Conservation (phyloP, 1,284 basidiomycete species). For the Xanthoconium separans region DNA sequence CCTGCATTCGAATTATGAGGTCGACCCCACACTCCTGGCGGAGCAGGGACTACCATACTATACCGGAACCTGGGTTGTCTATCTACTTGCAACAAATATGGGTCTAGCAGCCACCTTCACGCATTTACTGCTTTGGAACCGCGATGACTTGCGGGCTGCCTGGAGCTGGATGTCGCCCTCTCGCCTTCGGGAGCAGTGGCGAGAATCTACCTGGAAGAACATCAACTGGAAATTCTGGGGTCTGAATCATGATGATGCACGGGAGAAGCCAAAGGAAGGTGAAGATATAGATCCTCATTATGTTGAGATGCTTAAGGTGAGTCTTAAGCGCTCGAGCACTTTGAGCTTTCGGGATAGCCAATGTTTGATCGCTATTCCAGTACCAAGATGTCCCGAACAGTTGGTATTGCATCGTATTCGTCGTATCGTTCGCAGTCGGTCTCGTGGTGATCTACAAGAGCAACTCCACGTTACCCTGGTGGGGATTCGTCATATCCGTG, state of each 20-base stretch:
- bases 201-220: constrained; percentile 19
- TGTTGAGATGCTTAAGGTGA: constrained; percentile 53
- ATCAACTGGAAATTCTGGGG: constrained; percentile 48
- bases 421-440: no score
- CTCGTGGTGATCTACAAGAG: no score
- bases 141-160: constrained; percentile 40
- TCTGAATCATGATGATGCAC: constrained; percentile 40
- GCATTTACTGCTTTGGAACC: constrained; percentile 53
- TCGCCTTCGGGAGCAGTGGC: constrained; percentile 26
- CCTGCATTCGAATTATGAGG: constrained; percentile 46
- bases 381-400: no score
- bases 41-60: constrained; percentile 41
- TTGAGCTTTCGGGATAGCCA: no score
- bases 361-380: no score
- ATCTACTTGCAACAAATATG: constrained; percentile 30
- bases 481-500: no score
- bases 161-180: constrained; percentile 44
- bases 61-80: constrained; percentile 40
- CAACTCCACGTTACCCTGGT: no score
- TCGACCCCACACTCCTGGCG: constrained; percentile 46
- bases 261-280: constrained; percentile 25
- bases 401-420: no score
- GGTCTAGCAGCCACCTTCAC: constrained; percentile 48
- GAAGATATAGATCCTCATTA: constrained; percentile 51
- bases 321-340: no score